A percentile compares a stretch with the other conserved stretches of the same genome.
phyloP scores from a whole-genome alignment of 495 filamentous ascomycete genomes.

The Podospora appendiculata region DNA sequence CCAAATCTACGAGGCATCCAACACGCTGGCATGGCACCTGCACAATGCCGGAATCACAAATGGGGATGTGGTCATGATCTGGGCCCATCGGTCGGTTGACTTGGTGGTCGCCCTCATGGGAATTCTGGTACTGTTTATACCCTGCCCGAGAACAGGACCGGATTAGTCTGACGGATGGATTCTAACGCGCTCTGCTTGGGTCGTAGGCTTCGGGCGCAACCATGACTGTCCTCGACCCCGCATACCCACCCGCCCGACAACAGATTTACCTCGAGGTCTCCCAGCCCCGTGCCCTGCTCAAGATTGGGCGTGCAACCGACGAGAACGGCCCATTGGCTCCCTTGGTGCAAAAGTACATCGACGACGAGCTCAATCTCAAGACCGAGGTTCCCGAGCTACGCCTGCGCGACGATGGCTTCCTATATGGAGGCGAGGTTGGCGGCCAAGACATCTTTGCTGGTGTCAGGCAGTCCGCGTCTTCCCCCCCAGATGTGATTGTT shows the following conservation, averaged over 20 bases:
- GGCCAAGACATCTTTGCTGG: conserved; percentile 60
- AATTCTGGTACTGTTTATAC: conserved; percentile 33
- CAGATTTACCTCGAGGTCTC: conserved; percentile 89
- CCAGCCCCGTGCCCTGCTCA: conserved; percentile 67
- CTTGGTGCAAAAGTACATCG: conserved; percentile 66
- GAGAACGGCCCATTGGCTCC: conserved; percentile 65
- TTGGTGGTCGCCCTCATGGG: conserved; percentile 61
- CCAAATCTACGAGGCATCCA: conserved; percentile 82
- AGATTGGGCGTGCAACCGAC: conserved; percentile 70
- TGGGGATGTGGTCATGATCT: conserved; percentile 93
- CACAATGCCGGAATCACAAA: conserved; percentile 61
- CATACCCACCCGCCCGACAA: conserved; percentile 82
- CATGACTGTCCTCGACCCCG: conserved; percentile 79
- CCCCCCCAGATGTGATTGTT: conserved; percentile 66
- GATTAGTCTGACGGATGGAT: too few species aligned
- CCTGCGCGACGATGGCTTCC: conserved; percentile 64
- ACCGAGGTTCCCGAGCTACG: conserved; percentile 71
- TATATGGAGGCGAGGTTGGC: conserved; percentile 58
- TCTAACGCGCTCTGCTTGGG: too few species aligned
- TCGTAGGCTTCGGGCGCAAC: conserved; percentile 53
- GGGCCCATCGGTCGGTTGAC: conserved; percentile 72
- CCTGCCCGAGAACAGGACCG: not conserved
- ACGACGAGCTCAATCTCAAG: conserved; percentile 62
- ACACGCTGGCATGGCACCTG: conserved; percentile 71
- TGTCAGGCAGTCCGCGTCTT: conserved; percentile 42